Base-by-base conservation (phyloP, 352 stramenopile genomes). In the Thraustochytrium striatum region DNA sequence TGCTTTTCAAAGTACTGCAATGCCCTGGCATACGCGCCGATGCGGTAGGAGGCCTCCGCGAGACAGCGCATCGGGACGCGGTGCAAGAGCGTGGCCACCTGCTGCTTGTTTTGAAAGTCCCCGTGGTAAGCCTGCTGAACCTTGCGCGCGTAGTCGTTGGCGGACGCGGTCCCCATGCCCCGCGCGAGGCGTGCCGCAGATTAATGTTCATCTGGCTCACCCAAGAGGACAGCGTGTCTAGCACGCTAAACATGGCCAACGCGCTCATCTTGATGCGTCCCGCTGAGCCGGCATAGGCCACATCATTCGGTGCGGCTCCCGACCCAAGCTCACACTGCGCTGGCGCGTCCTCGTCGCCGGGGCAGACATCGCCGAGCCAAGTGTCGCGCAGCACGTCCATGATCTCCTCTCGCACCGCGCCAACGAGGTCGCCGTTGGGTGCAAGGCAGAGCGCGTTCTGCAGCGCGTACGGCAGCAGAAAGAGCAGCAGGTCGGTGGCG, bases 361-460 rank as follows among this genome's bases (percentile, higher is more conserved):
- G 52, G 30, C 44, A 61, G 8, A 0, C 39, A 25, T 62, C 65
- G 16, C 65, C 65, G 44, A 39, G 44, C 65, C 65, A 75, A 0
- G 65, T 75, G 39, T 75, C 65, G 28, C 65, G 65, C 32, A 75
- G 25, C 3, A 75, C 52, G 30, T 75, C 65, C 65, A 75, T 75
- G 35, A 75, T 68, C 39, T 75, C 65, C 19, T 25, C 30, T 11
- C 65, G 59, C 36, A 70, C 59, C 41, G 50, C 21, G 0, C 35
- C 30, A 30, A 7, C 36, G 41, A 70, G 36, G 33, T 30, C 41
- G 3, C 38, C 33, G 1, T 69, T 21, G 2, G 11, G 13, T 1
- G 41, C 62, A 19, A 55, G 65, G 30, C 52, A 39, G 9, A 75
- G 39, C 21, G 68, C 65, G 25, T 75, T 75, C 52, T 75, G 65